Conservation (phyloP, 345 rosid genomes). For the Raphanus sativus region DNA sequence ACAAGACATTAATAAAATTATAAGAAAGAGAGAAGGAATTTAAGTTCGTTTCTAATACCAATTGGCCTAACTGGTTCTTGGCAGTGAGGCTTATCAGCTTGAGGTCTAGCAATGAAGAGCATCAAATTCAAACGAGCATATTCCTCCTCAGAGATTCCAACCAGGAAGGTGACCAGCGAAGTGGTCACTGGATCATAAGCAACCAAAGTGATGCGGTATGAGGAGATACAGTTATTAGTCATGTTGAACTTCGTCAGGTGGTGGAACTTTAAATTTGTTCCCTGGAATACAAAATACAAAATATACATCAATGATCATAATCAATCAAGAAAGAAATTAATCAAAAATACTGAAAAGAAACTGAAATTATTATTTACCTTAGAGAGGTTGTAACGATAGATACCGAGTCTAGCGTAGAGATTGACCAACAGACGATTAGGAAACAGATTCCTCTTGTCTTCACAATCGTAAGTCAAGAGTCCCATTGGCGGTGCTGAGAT, state of each 20-base stretch:
- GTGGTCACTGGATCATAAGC: not conserved
- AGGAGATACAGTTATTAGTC: not conserved
- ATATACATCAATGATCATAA: not conserved
- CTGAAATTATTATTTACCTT: not conserved
- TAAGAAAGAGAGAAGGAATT: not conserved
- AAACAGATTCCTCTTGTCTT: not conserved
- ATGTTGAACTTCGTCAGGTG: not conserved
- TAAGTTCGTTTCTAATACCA: not conserved
- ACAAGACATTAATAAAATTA: not conserved
- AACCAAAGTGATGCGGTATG: not conserved
- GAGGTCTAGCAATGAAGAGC: not conserved
- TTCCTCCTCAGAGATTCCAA: not conserved
- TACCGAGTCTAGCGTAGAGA: not conserved
- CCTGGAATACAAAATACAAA: not conserved
- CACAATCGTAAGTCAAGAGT: not conserved
- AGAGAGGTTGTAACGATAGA: not conserved
- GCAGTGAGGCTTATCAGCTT: not conserved
- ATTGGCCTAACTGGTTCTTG: not conserved
- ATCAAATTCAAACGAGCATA: not conserved
- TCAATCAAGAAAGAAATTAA: not conserved
- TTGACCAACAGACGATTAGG: not conserved
- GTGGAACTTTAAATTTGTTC: not conserved
- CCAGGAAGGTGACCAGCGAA: not conserved
- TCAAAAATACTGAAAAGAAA: not conserved
- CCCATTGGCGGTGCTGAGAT: not conserved